Percentiles rank a stretch among this genome's conserved stretches.
These are phyloP conservation scores for Pestalotiopsis sp. DNA, from an alignment of 2,329 filamentous ascomycete species.

Conservation along the genomic window DNA sequence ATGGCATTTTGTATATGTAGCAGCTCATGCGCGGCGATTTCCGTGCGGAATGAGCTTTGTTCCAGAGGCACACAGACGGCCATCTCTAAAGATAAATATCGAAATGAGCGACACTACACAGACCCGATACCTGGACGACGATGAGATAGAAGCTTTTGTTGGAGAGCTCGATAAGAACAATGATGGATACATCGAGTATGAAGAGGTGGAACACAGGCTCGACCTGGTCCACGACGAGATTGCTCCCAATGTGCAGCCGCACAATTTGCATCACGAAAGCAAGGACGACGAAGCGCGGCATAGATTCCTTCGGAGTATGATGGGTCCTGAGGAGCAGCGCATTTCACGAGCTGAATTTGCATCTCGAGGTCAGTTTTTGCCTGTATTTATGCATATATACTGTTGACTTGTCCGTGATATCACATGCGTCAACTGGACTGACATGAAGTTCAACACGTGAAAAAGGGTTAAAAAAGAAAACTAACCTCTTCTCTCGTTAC, in stretches of 20 bases:
- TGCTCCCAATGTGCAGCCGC: slow-evolving; percentile 43
- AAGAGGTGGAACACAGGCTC: slow-evolving; percentile 53
- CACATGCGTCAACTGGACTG: too few species aligned
- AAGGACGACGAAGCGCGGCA: slow-evolving; percentile 45
- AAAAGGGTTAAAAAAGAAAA: background rate
- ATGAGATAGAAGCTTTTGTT: slow-evolving; percentile 54
- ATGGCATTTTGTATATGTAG: background rate
- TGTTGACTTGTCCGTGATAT: background rate
- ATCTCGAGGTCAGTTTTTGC: slow-evolving; percentile 20
- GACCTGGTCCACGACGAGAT: slow-evolving; percentile 54
- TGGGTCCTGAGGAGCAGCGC: slow-evolving; percentile 41
- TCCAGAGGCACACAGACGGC: too few species aligned
- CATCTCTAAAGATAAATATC: background rate
- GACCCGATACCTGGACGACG: slow-evolving; percentile 39
- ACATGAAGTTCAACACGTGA: too few species aligned
- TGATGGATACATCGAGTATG: slow-evolving; percentile 53
- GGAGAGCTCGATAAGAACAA: slow-evolving; percentile 53
- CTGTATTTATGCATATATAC: background rate
- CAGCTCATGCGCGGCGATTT: background rate
- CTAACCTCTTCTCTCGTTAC: background rate
- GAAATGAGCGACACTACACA: background rate
- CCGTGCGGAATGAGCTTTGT: background rate
- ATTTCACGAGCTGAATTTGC: slow-evolving; percentile 51
- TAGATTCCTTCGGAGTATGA: slow-evolving; percentile 51
- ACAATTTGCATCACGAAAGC: slow-evolving; percentile 41